Conservation (phyloP, 176 grass and related monocot genomes). For the Hordeum vulgare region MorexV3_pseudomolecules_assembly NC_058519.1:37880361-37880860, state of each 20-base stretch:
- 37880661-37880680: background rate
- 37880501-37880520: background rate
- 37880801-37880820: too few relatives aligned
- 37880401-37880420: slow-evolving; percentile 23
- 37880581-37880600: background rate
- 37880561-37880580: background rate
- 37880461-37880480: background rate
- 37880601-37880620: background rate
- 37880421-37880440: background rate
- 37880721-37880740: background rate
- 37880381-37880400: slow-evolving; percentile 80
- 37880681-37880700: background rate
- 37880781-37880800: too few relatives aligned
- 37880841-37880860: background rate
- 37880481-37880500: background rate
- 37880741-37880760: background rate
- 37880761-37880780: background rate
- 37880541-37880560: background rate
- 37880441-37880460: background rate
- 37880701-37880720: background rate
- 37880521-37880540: background rate
- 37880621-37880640: background rate
- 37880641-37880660: background rate
- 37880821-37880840: background rate
- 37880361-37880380: slow-evolving; percentile 57